Evolutionary conservation across 148 eudicot genomes (phyloP).

Genomic region (Silene uniflora): DNA sequence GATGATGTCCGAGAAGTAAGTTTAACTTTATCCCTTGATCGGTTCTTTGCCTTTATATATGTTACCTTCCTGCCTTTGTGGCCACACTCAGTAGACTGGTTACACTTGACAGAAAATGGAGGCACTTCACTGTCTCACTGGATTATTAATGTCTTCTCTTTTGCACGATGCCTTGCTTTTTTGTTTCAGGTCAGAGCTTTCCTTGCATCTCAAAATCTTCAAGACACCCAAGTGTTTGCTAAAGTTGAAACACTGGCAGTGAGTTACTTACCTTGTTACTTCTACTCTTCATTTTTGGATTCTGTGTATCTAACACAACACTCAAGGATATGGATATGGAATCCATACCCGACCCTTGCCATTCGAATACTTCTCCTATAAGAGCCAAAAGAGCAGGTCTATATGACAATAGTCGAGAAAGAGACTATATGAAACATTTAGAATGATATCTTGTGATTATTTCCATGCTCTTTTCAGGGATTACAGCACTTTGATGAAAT

Average conservation of each 20-base stretch:
- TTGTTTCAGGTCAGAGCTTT: conserved; percentile 48
- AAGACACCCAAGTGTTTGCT: conserved; percentile 54
- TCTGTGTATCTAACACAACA: neutral
- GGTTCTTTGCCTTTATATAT: neutral
- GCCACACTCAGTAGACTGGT: neutral
- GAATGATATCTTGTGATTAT: neutral
- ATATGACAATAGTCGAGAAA: too few relatives aligned
- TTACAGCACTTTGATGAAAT: conserved; percentile 59
- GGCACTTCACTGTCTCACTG: neutral
- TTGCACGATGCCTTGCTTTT: conserved; percentile 1
- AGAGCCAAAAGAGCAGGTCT: neutral
- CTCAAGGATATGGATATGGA: neutral
- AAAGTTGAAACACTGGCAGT: conserved; percentile 65
- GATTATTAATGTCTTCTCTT: conserved; percentile 3
- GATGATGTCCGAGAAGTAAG: conserved; percentile 63
- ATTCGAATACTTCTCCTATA: neutral
- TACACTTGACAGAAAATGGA: neutral
- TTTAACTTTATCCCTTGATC: neutral
- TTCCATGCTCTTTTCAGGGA: conserved; percentile 33
- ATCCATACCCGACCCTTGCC: neutral
- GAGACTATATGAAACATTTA: neutral
- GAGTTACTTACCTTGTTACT: conserved; percentile 6
- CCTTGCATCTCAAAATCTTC: conserved; percentile 44
- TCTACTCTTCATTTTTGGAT: neutral
- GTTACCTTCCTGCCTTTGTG: neutral